Evolutionary conservation across 2,329 filamentous ascomycete species (phyloP), one percentile per base, ranked within the genome.

Genomic region (Corynespora cassiicola): DNA sequence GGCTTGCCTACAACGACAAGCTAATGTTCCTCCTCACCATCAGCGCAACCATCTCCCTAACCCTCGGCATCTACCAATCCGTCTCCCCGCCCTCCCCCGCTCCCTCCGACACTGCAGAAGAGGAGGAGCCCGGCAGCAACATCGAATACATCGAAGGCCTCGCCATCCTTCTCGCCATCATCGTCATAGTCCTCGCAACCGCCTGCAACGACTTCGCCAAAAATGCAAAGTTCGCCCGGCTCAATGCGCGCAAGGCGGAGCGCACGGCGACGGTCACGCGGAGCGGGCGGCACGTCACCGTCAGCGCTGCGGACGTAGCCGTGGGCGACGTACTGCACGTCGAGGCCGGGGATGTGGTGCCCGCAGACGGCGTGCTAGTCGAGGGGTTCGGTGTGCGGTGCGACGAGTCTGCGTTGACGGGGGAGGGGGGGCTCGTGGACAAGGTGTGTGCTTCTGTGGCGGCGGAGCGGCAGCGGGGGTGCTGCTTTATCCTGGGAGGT

Each of bases 401-500:
- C 52, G 85, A 87, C 50, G 85, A 88, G 57, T 87, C 83, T 3
- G 86, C 84, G 7, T 81, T 82, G 2, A 88, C 85, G 6, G 85
- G 85, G 44, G 85, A 88, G 63, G 87, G 83, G 0, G 84, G 87
- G 53, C 77, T 82, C 31, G 77, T 87, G 61, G 82, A 80, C 63
- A 88, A 88, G 68, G 79, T n/a, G n/a, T n/a, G n/a, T n/a, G n/a
- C n/a, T n/a, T 75, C 1, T 58, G 71, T 6, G 83, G 76, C 11
- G 73, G 14, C 79, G 83, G 49, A 81, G 81, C 69, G 85, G 21
- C 76, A 77, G 71, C 90, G 90, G 56, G 71, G 86, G 45, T 87
- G 91, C 52, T 88, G 88, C 0, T 92, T 92, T 65, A 90, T 96
- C 56, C 88, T 95, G 52, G 96, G 90, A 19, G 91, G 88, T 29